Evolutionary conservation across 1,284 basidiomycete genomes (phyloP), one percentile per base, ranked within the genome.

Genomic region (Amylostereum chailletii): DNA sequence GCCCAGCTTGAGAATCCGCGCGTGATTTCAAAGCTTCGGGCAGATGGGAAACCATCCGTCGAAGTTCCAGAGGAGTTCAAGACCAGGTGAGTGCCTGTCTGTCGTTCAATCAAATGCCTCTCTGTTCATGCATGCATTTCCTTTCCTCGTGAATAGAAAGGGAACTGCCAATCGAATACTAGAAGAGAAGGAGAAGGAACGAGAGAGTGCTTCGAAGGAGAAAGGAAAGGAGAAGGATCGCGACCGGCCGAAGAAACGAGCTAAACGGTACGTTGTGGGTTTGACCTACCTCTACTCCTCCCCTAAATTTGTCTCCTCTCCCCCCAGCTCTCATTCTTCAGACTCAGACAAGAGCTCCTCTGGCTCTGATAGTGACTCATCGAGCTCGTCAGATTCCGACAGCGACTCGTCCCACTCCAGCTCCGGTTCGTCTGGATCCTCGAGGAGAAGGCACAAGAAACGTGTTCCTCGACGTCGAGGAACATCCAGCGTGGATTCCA

Each of bases 21-120:
- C 19, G 47, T 77, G 2, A 65, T 84, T 5, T 74, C 80, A 7
- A 86, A 86, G 61, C 63, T 84, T 40, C 84, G 79, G 62, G 68
- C 71, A 0, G 77, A 78, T 1, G 80, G 80, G 9, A 80, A 81
- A 52, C 84, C 86, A 4, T 79, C 79, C 5, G 77, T 84, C 0
- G 85, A 87, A 56, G 78, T 89, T 8, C 86, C 87, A 4, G 86
- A 88, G 53, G 87, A 90, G 62, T 88, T 90, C 65, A 87, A 80
- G 71, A 77, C 67, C 55, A 84, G 84, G 87, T 88, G 51, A 39
- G 76, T 19, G 19, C 1, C 19, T 19, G 19, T 19, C 1, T 19
- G 19, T 19, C 19, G 19, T 19, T 19, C 19, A 19, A 19, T 19
- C 19, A 19, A 19, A 19, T 19, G 19, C 71, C 40, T 10, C 27